phyloP scores from a whole-genome alignment of 768 basidiomycete species.

The Lactarius trivialis region DNA sequence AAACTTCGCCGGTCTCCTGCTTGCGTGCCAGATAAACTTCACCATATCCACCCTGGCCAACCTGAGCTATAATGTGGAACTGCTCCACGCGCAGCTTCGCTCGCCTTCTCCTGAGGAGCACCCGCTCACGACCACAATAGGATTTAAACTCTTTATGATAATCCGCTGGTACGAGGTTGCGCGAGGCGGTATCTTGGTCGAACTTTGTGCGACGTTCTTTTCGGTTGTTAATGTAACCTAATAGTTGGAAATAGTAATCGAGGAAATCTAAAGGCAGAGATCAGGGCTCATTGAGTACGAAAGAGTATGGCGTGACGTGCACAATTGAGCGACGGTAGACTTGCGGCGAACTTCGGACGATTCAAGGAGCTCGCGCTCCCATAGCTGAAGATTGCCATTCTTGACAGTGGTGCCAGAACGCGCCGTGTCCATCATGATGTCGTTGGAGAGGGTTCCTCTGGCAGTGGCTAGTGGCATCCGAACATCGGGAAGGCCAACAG shows the following conservation, averaged over 20 bases:
- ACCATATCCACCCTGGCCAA: constrained; percentile 98
- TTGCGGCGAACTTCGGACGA: constrained; percentile 89
- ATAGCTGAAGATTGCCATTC: constrained; percentile 51
- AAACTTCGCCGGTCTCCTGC: constrained; percentile 92
- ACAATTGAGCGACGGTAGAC: constrained; percentile 94
- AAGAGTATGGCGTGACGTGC: constrained; percentile 40
- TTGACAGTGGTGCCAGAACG: constrained; percentile 49
- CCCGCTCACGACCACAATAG: constrained; percentile 91
- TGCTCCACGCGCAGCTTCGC: constrained; percentile 90
- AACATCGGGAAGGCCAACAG: constrained; percentile 42
- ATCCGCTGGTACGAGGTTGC: constrained; percentile 49
- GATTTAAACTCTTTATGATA: constrained; percentile 81
- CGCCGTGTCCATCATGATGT: constrained; percentile 67
- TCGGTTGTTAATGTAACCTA: constrained; percentile 82
- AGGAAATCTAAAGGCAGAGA: constrained; percentile 63
- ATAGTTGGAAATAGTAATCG: constrained; percentile 95
- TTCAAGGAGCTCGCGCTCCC: constrained; percentile 83
- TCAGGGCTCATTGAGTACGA: constrained; percentile 6
- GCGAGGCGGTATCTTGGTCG: constrained; percentile 70
- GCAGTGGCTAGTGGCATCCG: constrained; percentile 53
- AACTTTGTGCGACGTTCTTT: constrained; percentile 81
- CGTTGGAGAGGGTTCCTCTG: constrained; percentile 43
- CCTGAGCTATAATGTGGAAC: constrained; percentile 97
- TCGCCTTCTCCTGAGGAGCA: constrained; percentile 83
- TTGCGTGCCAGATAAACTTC: constrained; percentile 96